Evolutionary conservation across 441 rosid species (phyloP).

Genomic region (Erodium texanum): DNA sequence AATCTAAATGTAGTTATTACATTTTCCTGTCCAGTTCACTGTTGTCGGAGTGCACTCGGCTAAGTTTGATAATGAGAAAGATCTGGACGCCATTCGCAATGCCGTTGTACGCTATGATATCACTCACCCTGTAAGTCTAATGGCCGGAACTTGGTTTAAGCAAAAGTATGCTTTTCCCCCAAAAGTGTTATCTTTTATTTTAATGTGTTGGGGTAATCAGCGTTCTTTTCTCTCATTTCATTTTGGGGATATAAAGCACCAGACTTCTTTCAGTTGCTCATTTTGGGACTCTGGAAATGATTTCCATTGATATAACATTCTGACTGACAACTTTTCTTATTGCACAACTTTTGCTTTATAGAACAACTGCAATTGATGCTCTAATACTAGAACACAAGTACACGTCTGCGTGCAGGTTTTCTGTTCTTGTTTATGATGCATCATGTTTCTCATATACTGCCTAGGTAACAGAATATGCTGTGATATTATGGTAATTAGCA

Average conservation of each 20-base stretch:
- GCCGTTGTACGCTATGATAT: conserved; percentile 84
- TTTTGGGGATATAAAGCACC: not conserved
- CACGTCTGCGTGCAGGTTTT: too few relatives aligned
- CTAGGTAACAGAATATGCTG: too few relatives aligned
- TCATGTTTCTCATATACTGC: too few relatives aligned
- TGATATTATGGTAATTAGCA: too few relatives aligned
- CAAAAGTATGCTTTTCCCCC: conserved; percentile 1
- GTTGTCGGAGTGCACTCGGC: conserved; percentile 99
- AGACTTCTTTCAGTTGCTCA: not conserved
- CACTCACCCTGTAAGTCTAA: conserved; percentile 65
- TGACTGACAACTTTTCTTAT: too few relatives aligned
- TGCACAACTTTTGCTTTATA: too few relatives aligned
- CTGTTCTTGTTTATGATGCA: too few relatives aligned
- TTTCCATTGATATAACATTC: too few relatives aligned
- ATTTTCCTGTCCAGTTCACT: conserved; percentile 45
- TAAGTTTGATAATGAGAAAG: conserved; percentile 93
- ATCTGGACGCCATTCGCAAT: conserved; percentile 81
- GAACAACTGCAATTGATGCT: not conserved
- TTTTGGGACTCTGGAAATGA: too few relatives aligned
- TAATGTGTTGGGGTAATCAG: not conserved
- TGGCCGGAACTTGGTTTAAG: conserved; percentile 10
- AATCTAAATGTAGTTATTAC: conserved; percentile 3
- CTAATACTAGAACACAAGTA: too few relatives aligned
- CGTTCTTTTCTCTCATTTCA: not conserved
- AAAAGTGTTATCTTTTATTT: conserved; percentile 4